Evolutionary conservation across 2,329 filamentous ascomycete species (phyloP).

Genomic region (Tolypocladium endophyticum): DNA sequence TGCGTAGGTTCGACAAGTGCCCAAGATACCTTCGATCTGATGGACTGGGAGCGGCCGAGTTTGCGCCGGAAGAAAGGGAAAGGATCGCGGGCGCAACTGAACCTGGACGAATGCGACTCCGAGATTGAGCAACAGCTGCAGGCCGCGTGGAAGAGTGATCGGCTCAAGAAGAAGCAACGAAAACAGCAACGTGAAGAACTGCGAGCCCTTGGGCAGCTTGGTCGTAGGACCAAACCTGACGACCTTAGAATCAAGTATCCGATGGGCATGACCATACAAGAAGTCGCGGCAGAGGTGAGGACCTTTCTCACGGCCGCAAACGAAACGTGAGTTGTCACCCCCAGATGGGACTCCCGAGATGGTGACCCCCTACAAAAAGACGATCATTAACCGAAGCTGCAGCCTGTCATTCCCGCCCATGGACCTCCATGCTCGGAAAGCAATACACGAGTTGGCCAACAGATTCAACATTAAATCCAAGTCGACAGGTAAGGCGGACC

Average conservation of each 20-base stretch:
- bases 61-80: slow-evolving; percentile 52
- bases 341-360: not conserved
- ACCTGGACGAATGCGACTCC: slow-evolving; percentile 49
- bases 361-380: not conserved
- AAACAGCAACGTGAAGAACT: slow-evolving; percentile 62
- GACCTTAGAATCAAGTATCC: slow-evolving; percentile 62
- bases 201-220: slow-evolving; percentile 55
- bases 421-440: slow-evolving; percentile 65
- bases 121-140: slow-evolving; percentile 54
- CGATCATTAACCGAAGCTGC: slow-evolving; percentile 5
- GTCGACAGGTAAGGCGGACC: slow-evolving; percentile 62
- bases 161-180: slow-evolving; percentile 58
- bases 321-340: slow-evolving; percentile 42
- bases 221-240: slow-evolving; percentile 42
- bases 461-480: slow-evolving; percentile 73
- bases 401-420: slow-evolving; percentile 75
- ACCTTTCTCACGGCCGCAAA: slow-evolving; percentile 55
- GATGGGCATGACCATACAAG: slow-evolving; percentile 57
- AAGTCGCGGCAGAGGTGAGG: slow-evolving; percentile 63
- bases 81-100: slow-evolving; percentile 42
- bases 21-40: slow-evolving; percentile 67
- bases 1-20: slow-evolving; percentile 6
- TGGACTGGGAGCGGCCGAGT: slow-evolving; percentile 69
- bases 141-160: slow-evolving; percentile 54
- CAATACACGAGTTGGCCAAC: slow-evolving; percentile 69